Percentiles rank a stretch among this genome's conserved stretches.
These are phyloP conservation scores for Cladosporium sp. DNA, from an alignment of 2,329 filamentous ascomycete species.

Conservation along the genomic window DNA sequence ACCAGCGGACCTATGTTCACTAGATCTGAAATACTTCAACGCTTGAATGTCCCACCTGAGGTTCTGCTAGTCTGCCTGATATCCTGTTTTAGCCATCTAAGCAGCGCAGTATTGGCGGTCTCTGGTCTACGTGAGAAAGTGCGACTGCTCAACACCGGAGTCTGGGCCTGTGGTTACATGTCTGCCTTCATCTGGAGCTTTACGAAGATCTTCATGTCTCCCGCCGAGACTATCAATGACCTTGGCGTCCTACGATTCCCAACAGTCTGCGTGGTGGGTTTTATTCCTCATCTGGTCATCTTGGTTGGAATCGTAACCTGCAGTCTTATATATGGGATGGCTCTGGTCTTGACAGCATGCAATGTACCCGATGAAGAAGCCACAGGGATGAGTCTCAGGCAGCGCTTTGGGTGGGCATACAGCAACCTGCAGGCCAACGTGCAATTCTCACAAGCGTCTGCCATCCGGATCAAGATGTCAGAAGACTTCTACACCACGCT, in stretches of 20 bases:
- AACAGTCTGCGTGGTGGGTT: constrained; percentile 90
- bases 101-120: constrained; percentile 76
- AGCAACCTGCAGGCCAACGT: constrained; percentile 89
- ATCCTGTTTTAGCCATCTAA: constrained; percentile 84
- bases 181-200: constrained; percentile 75
- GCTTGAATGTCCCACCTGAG: constrained; percentile 85
- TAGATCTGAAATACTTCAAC: constrained; percentile 57
- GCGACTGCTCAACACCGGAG: constrained; percentile 78
- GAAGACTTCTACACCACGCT: constrained; percentile 96
- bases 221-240: constrained; percentile 57
- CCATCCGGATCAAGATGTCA: constrained; percentile 73
- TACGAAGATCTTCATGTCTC: constrained; percentile 37
- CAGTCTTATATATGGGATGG: constrained; percentile 69
- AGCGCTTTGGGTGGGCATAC: constrained; percentile 68
- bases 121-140: constrained; percentile 74
- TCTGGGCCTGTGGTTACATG: constrained; percentile 93
- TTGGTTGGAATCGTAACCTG: constrained; percentile 74
- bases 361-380: constrained; percentile 54
- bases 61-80: constrained; percentile 81
- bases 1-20: constrained; percentile 24
- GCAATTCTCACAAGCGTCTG: constrained; percentile 62
- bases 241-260: constrained; percentile 78
- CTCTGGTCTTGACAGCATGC: constrained; percentile 70
- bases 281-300: constrained; percentile 89
- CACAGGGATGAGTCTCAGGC: constrained; percentile 44